Percentiles rank a stretch among this genome's conserved stretches.
Evolutionary conservation across 116 monocot species (phyloP).

Genomic region (Dioscorea cayenensis): DNA sequence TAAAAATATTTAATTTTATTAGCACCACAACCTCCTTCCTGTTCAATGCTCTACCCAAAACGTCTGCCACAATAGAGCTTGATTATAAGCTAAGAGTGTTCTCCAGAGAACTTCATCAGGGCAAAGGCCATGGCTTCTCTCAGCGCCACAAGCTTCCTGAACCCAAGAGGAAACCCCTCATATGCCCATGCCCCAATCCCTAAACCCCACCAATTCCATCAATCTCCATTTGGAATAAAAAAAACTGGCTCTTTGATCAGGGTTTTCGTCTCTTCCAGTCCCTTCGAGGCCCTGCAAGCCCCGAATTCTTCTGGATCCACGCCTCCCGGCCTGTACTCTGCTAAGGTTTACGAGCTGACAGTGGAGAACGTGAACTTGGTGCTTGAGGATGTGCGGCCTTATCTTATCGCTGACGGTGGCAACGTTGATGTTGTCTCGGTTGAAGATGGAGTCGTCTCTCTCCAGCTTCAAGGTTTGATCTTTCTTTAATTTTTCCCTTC

Average conservation of each 20-base stretch:
- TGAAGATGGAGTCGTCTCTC: conserved; percentile 79
- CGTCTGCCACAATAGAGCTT: no score
- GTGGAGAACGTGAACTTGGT: conserved; percentile 80
- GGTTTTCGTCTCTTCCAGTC: neutral
- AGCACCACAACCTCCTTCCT: no score
- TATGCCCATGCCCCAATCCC: no score
- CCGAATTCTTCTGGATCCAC: conserved; percentile 1
- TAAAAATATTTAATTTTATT: no score
- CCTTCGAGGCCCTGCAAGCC: neutral
- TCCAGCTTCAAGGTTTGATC: conserved; percentile 72
- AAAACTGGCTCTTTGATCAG: neutral
- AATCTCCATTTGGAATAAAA: neutral
- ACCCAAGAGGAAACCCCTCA: no score
- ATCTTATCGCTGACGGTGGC: conserved; percentile 90
- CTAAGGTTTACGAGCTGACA: conserved; percentile 60
- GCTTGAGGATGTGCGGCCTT: conserved; percentile 82
- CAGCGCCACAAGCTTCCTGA: no score
- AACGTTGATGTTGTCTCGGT: conserved; percentile 83
- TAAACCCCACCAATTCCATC: neutral
- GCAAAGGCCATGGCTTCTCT: no score
- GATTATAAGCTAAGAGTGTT: no score
- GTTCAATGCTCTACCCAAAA: no score
- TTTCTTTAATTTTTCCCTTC: neutral
- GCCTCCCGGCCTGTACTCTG: conserved; percentile 55
- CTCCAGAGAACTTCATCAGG: no score